Evolutionary conservation across 139 green algal species (phyloP).

Genomic region (Gonium pectorale): DNA sequence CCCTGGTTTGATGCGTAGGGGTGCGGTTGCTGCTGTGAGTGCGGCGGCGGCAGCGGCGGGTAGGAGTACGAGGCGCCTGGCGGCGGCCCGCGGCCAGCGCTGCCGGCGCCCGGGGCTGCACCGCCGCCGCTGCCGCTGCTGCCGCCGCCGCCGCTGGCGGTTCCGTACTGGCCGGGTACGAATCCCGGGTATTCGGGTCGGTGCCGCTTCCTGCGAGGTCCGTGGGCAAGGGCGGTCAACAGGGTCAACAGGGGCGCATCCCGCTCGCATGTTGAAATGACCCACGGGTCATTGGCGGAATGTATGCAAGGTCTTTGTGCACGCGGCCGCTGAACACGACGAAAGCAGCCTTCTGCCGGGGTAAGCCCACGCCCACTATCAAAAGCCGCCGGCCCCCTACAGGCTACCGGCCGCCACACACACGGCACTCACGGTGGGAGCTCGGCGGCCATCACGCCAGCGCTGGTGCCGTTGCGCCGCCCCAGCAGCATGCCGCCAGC

Average conservation of each 20-base stretch:
- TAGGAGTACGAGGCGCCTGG: not conserved
- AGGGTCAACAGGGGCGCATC: too few relatives aligned
- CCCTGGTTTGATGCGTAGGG: not conserved
- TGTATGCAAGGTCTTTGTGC: too few relatives aligned
- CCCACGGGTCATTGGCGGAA: too few relatives aligned
- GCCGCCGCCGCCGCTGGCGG: not conserved
- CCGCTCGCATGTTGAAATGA: too few relatives aligned
- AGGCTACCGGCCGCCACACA: too few relatives aligned
- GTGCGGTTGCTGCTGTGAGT: not conserved
- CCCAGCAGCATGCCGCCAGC: not conserved
- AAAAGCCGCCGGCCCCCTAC: too few relatives aligned
- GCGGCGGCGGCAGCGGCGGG: not conserved
- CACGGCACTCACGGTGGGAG: slow-evolving; percentile 3
- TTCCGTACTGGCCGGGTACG: not conserved
- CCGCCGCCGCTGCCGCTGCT: not conserved
- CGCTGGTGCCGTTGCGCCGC: not conserved
- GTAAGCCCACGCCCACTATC: too few relatives aligned
- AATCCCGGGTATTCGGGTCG: not conserved
- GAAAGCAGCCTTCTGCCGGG: too few relatives aligned
- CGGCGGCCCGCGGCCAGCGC: not conserved
- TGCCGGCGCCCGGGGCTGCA: not conserved
- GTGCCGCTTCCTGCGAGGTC: slow-evolving; percentile 15
- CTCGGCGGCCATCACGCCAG: not conserved
- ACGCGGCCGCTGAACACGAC: too few relatives aligned
- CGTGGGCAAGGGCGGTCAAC: too few relatives aligned